A percentile compares a stretch with the other conserved stretches of the same genome.
These are phyloP conservation scores for Bodo saltans DNA, from an alignment of 78 protist genomes.

Conservation along the genomic window DNA sequence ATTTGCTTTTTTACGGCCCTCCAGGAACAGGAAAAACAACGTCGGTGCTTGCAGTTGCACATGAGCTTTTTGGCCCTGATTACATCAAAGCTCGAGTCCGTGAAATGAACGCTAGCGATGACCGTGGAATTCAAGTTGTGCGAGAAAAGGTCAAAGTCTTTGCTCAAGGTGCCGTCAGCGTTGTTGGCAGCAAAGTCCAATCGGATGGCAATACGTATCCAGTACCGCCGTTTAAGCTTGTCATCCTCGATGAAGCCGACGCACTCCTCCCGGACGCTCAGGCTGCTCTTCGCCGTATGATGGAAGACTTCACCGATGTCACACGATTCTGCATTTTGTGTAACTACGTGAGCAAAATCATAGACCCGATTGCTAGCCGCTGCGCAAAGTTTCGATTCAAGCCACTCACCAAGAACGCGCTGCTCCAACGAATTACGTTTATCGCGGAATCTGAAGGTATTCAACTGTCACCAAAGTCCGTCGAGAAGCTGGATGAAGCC, in stretches of 20 bases:
- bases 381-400: slow-evolving; percentile 97
- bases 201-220: slow-evolving; percentile 13
- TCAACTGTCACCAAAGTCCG: not conserved
- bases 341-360: slow-evolving; percentile 84
- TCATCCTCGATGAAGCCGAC: slow-evolving; percentile 98
- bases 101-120: slow-evolving; percentile 98
- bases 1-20: slow-evolving; percentile 96
- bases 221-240: slow-evolving; percentile 84
- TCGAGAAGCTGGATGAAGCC: slow-evolving; percentile 31
- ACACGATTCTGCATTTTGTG: slow-evolving; percentile 90
- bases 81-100: slow-evolving; percentile 66
- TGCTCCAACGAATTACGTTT: slow-evolving; percentile 47
- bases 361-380: slow-evolving; percentile 94
- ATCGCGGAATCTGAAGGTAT: slow-evolving; percentile 62
- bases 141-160: slow-evolving; percentile 83
- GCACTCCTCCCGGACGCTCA: slow-evolving; percentile 95
- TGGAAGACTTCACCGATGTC: slow-evolving; percentile 76
- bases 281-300: slow-evolving; percentile 65
- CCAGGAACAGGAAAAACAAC: slow-evolving; percentile 98
- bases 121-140: slow-evolving; percentile 92
- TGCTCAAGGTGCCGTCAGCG: slow-evolving; percentile 53
- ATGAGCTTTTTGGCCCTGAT: slow-evolving; percentile 89
- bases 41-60: slow-evolving; percentile 82
- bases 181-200: not conserved
- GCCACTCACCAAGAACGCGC: slow-evolving; percentile 60